These are phyloP conservation scores for Chlorella sorokiniana DNA, from an alignment of 139 green algal genomes.

Conservation along the genomic window DNA sequence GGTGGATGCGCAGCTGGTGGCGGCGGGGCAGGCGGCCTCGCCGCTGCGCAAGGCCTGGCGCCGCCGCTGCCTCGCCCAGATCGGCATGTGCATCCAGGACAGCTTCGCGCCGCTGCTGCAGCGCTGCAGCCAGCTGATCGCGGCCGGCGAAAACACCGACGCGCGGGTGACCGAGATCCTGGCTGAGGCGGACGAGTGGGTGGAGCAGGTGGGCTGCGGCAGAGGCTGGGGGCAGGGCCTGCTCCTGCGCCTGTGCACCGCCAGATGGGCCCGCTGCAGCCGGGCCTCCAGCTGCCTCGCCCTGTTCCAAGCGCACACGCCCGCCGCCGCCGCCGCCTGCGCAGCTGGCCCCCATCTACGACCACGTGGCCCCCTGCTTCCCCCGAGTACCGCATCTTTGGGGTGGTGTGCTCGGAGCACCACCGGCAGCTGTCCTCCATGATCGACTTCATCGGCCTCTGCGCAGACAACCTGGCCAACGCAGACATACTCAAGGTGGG, in stretches of 20 bases:
- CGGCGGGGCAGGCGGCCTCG: conserved; percentile 33
- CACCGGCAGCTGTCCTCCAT: conserved; percentile 72
- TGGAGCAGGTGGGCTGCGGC: conserved; percentile 27
- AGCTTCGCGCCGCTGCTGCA: conserved; percentile 49
- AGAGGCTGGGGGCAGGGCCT: background rate
- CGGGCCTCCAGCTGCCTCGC: background rate
- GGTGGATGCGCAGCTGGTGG: conserved; percentile 57
- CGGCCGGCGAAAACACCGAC: conserved; percentile 47
- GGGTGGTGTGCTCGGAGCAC: conserved; percentile 60
- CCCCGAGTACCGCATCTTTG: conserved; percentile 83
- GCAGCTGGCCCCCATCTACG: conserved; percentile 67
- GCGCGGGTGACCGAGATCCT: conserved; percentile 55
- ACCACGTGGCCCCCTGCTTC: conserved; percentile 83
- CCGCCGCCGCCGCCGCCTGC: background rate
- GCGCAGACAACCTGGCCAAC: conserved; percentile 71
- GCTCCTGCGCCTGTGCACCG: background rate
- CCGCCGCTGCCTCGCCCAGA: conserved; percentile 52
- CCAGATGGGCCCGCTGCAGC: no score
- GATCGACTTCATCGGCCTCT: conserved; percentile 80
- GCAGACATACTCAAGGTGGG: conserved; percentile 62
- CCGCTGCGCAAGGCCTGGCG: conserved; percentile 55
- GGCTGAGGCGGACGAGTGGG: conserved; percentile 53
- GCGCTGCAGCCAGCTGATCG: conserved; percentile 52
- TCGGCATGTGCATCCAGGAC: conserved; percentile 54
- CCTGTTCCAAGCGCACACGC: background rate